Base-by-base conservation (phyloP, 2,329 filamentous ascomycete species). In the Amylocarpus encephaloides region DNA sequence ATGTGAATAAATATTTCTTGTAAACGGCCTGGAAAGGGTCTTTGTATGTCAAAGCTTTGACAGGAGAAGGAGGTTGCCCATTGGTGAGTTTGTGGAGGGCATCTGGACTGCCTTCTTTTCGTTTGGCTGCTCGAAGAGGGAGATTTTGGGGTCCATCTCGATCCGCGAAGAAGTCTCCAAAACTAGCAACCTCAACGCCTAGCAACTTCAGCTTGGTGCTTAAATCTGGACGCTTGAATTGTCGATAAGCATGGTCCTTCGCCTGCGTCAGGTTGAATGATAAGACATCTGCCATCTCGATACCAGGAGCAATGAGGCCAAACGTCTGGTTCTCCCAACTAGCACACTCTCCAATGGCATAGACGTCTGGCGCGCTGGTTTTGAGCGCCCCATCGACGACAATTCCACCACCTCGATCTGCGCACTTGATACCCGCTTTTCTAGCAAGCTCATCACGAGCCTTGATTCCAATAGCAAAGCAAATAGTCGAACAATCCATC, bases 81-180 rank as follows among this genome's bases (percentile, higher is more conserved):
- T 79, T 72, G 3, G 75, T 81, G 38, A 78, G 65, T 33, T 67
- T 73, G 62, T 77, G 77, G 35, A 79, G 68, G 54, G 55, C 51
- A 34, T 66, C 54, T 11, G 56, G 50, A 4, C 54, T 61, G 29
- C 64, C 68, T 46, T 72, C 70, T 58, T 73, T 75, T 15, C 30
- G 18, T 56, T 70, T 75, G 3, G 66, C 69, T 10, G 70, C 74
- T 53, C 76, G 77, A 2, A 76, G 74, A 0, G 88, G 89, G n/a
- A 92, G 71, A 42, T 82, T 76, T 56, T 84, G 85, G 0, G 88
- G 88, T 0, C 89, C 89, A 63, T 95, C 87, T 29, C 86, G 75
- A 61, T 95, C 90, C 0, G 90, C 90, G 58, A 95, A 95, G 72
- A 91, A 95, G 65, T 95, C 91, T 0, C 91, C 90, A 64, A 95